Base-by-base conservation (phyloP, 768 basidiomycete genomes). In the Russula abietina region DNA sequence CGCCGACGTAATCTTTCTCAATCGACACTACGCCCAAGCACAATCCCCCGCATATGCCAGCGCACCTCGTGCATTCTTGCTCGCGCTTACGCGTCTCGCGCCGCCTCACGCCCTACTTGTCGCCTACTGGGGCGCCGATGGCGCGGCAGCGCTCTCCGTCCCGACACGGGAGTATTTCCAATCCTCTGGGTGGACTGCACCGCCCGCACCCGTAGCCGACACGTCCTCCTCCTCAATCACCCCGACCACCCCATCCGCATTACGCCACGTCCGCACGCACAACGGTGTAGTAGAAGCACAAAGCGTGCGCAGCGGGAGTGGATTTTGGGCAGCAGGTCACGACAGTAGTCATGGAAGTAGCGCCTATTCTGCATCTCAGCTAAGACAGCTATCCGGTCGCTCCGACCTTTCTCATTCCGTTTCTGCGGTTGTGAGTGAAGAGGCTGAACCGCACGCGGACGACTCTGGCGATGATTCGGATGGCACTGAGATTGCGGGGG, bases 121-220 rank as follows among this genome's bases (percentile, higher is more conserved):
- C 28, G 89, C 86, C 2, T 78, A 92, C 69, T 92, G 91, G 81
- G 90, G 90, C 7, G 76, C 79, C 26, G 87, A 89, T 53, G 91
- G 91, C 12, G 88, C 87, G 1, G 91, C 91, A 0, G 85, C 89
- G 4, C 80, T 93, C 58, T 90, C 88, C 17, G 73, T 93, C 8
- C 91, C 91, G 0, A 92, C 91, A 0, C 81, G 82, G 67, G 91
- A 93, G 68, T 93, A 93, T 72, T 89, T 91, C 71, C 91, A 93
- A 66, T 86, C 85, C 67, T 90, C 89, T 0, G 85, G 87, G 1
- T 93, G 91, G 89, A 82, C 87, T 3, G 85, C 85, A 61, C 80
- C 83, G 1, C 38, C 74, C 69, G 36, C 74, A 70, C 57, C 54
- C 65, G 36, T 45, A 30, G 19, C 52, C 7, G 61, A 75, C 1